Evolutionary conservation across 306 rosid species (phyloP).

Genomic region (Hippophae tibetana): DNA sequence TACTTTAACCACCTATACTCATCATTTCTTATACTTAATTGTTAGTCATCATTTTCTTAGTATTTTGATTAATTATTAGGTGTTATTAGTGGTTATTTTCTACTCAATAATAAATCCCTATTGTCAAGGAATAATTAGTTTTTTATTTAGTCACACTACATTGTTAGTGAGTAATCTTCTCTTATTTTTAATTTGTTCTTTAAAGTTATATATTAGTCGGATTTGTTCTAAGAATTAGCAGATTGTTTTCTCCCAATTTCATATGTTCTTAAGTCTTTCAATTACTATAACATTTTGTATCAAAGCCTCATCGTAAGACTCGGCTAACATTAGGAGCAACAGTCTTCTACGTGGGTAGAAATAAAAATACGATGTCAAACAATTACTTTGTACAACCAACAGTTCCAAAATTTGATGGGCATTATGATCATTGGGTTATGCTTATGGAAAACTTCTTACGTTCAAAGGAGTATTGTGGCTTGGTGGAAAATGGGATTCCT

Average conservation of each 20-base stretch:
- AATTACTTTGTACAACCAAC: conserved; percentile 1
- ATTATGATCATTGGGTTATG: no score
- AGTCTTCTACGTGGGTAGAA: background rate
- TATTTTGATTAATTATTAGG: background rate
- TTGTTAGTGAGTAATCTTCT: background rate
- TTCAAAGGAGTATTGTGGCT: no score
- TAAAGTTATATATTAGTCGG: no score
- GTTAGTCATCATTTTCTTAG: no score
- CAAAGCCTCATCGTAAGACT: background rate
- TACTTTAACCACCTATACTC: no score
- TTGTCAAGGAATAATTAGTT: background rate
- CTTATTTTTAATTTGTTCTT: no score
- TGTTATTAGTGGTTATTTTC: background rate
- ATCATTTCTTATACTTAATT: no score
- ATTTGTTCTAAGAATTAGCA: no score
- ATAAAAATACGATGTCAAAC: background rate
- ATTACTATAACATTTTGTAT: background rate
- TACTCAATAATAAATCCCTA: background rate
- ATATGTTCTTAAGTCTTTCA: no score
- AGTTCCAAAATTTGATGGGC: background rate
- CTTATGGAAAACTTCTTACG: no score
- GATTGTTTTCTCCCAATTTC: no score
- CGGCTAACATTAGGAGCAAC: background rate
- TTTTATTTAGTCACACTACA: background rate
- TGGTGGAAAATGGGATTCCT: no score